Base-by-base conservation (phyloP, 2,329 filamentous ascomycete genomes). In the Aspergillus carbonarius region DNA sequence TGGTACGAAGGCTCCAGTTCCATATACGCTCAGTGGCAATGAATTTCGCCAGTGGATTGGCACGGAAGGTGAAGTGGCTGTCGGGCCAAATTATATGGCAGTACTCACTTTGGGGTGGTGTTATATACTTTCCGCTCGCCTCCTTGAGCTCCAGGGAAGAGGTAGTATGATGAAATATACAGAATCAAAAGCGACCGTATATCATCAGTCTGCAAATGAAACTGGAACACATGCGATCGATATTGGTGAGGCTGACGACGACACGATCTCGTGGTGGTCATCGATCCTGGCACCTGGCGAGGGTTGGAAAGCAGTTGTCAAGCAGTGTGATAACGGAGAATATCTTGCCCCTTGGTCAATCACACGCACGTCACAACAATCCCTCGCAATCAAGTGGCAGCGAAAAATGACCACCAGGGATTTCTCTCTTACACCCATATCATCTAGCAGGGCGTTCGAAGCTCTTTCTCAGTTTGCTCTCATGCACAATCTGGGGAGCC, bases 271-370 rank as follows among this genome's bases (percentile, higher is more conserved):
- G 10, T 66, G 65, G 63, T 67, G 62, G 65, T 62, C 58, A 9
- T 53, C 62, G 15, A 56, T 64, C 48, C 61, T 67, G 1, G 63
- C 60, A 23, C 59, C 27, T 40, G 6, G 23, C 10, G 34, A 59
- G 58, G 64, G 63, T 3, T 64, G 59, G 65, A 57, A 52, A 52
- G 62, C 53, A 7, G 35, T 62, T 23, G 59, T 66, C 9, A 57
- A 37, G 17, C 40, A 37, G 12, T 13, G 12, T 12, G 12, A 10
- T 34, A n/a, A 50, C 1, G 49, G 50, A 4, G 46, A 58, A n/a
- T 64, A 52, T 35, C 2, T 63, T 18, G 34, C 62, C 0, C 63
- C 65, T 1, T 67, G 62, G 59, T 37, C 62, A 15, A 35, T 66
- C 6, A 46, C 10, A 2, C 56, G 53, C 12, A 48, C 32, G 0